Conservation (phyloP, 495 filamentous ascomycete species). For the Neurospora tetrasperma region DNA sequence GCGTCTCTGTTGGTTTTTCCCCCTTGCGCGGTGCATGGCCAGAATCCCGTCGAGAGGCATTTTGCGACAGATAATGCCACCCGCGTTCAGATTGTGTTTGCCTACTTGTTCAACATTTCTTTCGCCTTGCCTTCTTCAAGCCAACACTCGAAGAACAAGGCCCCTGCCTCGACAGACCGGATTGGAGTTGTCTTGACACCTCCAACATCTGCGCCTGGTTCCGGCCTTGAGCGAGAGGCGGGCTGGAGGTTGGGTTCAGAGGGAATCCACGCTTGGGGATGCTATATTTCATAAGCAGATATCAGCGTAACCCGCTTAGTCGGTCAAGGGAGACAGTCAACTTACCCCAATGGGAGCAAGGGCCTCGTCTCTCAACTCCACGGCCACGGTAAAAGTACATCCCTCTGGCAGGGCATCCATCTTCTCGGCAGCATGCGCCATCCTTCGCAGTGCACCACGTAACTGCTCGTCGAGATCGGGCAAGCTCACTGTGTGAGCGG, state of each 20-base stretch:
- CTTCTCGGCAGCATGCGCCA: constrained; percentile 45
- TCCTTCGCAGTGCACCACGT: constrained; percentile 39
- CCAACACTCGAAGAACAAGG: constrained; percentile 60
- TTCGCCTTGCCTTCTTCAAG: constrained; percentile 46
- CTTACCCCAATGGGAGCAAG: constrained; percentile 62
- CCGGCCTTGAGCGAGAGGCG: constrained; percentile 23
- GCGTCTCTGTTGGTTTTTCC: constrained; percentile 78
- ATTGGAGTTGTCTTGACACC: constrained; percentile 44
- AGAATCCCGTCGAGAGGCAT: constrained; percentile 71
- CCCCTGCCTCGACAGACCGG: constrained; percentile 50
- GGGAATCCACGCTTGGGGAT: constrained; percentile 61
- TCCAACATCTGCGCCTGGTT: constrained; percentile 29
- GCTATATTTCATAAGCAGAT: constrained; percentile 17
- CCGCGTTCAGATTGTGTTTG: constrained; percentile 67
- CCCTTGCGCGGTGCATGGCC: constrained; percentile 65
- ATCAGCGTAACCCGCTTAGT: not conserved
- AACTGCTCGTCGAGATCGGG: constrained; percentile 35
- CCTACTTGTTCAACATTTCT: constrained; percentile 4
- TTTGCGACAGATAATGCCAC: constrained; percentile 89
- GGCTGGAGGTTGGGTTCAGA: constrained; percentile 40
- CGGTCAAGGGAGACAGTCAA: constrained; percentile 2
- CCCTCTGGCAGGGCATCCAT: constrained; percentile 57
- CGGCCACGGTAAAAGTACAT: constrained; percentile 78
- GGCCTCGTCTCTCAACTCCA: constrained; percentile 69
- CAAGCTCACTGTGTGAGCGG: constrained; percentile 22